Percentiles rank a stretch among this genome's conserved stretches.
These are phyloP conservation scores for Saxophila tyrrhenica DNA, from an alignment of 495 filamentous ascomycete genomes.

Conservation along the genomic window DNA sequence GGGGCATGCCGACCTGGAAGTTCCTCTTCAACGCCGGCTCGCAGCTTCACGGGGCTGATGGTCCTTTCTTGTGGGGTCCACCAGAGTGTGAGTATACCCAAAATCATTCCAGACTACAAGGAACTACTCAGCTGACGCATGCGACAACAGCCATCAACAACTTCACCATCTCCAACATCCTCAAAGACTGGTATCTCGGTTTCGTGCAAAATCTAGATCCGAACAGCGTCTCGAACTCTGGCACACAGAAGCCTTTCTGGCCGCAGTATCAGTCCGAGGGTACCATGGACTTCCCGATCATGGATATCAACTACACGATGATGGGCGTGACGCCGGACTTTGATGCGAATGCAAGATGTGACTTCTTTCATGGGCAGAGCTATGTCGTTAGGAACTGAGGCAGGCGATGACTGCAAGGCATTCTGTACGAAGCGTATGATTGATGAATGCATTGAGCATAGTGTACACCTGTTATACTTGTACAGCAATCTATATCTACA, in stretches of 20 bases:
- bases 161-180: conserved; percentile 48
- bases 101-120: not conserved
- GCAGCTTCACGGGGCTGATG: conserved; percentile 17
- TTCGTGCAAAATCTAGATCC: conserved; percentile 35
- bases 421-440: no score
- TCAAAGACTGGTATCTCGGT: conserved; percentile 49
- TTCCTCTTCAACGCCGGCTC: conserved; percentile 18
- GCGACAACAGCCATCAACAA: conserved; percentile 9
- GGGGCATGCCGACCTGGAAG: conserved; percentile 17
- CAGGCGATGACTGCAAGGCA: no score
- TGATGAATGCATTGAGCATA: no score
- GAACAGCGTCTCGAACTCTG: conserved; percentile 10
- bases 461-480: no score
- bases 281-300: conserved; percentile 2
- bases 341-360: conserved; percentile 16
- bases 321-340: conserved; percentile 13
- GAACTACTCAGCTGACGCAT: not conserved
- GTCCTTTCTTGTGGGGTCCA: conserved; percentile 12
- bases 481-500: no score
- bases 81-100: not conserved
- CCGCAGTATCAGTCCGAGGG: conserved; percentile 9
- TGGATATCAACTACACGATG: conserved; percentile 18
- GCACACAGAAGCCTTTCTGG: conserved; percentile 15
- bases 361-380: conserved; percentile 20
- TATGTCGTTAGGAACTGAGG: conserved; percentile 20